A percentile compares a stretch with the other conserved stretches of the same genome.
Conservation (phyloP, 2,329 filamentous ascomycete genomes). For the Neofusicoccum kwambonambiense region DNA sequence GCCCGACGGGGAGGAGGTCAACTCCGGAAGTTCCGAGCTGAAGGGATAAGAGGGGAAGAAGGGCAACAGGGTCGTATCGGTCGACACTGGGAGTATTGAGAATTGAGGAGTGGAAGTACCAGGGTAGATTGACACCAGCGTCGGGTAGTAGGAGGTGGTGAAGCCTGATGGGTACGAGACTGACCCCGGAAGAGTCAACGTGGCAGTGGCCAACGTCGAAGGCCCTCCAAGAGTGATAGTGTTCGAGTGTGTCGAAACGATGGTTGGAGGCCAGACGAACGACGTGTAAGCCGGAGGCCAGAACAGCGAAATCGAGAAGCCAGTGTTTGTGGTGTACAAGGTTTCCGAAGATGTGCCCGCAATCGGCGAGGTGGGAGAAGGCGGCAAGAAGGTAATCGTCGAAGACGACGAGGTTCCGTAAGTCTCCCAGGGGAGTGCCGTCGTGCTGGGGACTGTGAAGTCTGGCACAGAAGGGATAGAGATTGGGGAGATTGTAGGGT, state of each 20-base stretch:
- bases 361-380: neutral
- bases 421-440: neutral
- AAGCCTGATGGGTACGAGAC: neutral
- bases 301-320: neutral
- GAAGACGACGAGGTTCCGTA: neutral
- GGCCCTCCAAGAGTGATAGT: constrained; percentile 5
- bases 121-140: too few relatives aligned
- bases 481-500: neutral
- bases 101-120: neutral
- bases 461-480: neutral
- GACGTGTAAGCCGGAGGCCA: neutral
- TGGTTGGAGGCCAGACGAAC: neutral
- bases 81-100: neutral
- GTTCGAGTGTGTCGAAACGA: constrained; percentile 3
- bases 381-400: neutral
- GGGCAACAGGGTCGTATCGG: neutral
- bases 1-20: neutral
- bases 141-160: neutral
- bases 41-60: neutral
- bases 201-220: neutral
- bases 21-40: neutral
- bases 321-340: neutral
- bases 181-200: neutral
- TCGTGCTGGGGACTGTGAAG: neutral
- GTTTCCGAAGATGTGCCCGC: neutral